These are phyloP conservation scores for Bonia amplexicaulis DNA, from an alignment of 176 grass and related monocot species.

Conservation along the genomic window DNA sequence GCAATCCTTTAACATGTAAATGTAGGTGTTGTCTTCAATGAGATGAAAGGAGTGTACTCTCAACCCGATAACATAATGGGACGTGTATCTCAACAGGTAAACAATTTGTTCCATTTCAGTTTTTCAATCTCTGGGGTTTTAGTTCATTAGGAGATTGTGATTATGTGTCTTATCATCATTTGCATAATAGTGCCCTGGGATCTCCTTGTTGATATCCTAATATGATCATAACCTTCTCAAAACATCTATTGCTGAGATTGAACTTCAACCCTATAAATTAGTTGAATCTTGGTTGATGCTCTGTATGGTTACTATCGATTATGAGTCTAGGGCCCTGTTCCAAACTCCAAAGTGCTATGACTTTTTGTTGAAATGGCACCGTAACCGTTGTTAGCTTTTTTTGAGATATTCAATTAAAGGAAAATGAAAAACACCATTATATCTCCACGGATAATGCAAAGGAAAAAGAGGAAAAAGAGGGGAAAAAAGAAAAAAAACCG, in stretches of 20 bases:
- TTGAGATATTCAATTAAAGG: too few species aligned
- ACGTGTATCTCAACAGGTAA: conserved; percentile 70
- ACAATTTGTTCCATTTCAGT: conserved; percentile 17
- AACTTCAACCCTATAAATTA: background rate
- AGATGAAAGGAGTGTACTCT: conserved; percentile 99
- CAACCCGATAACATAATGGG: conserved; percentile 97
- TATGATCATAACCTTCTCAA: background rate
- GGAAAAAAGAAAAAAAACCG: too few species aligned
- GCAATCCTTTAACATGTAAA: conserved; percentile 20
- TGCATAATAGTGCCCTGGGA: background rate
- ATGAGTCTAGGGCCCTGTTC: background rate
- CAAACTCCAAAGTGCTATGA: too few species aligned
- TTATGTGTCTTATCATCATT: background rate
- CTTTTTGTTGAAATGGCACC: too few species aligned
- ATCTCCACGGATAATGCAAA: too few species aligned
- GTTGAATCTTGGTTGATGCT: background rate
- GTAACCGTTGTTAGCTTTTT: too few species aligned
- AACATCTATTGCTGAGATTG: conserved; percentile 15
- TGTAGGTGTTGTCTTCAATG: conserved; percentile 98
- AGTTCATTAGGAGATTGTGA: background rate
- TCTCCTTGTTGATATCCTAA: conserved; percentile 3
- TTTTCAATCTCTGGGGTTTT: background rate
- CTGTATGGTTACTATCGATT: background rate
- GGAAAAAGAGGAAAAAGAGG: too few species aligned
- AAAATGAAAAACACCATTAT: too few species aligned